Conservation (phyloP, 2,329 filamentous ascomycete species). For the Camptophora hylomeconis region DNA sequence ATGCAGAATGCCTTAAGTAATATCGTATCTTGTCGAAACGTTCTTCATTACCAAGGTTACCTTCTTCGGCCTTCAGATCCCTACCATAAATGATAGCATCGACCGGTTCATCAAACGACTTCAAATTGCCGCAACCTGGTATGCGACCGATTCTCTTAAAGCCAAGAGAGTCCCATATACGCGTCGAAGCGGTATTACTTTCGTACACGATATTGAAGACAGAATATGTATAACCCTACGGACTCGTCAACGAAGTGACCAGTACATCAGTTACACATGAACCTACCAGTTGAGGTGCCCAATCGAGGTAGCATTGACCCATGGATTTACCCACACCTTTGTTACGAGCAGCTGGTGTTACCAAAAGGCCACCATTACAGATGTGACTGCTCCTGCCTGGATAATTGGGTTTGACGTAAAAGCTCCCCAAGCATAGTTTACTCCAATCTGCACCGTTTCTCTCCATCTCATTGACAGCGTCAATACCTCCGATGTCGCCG, state of each 20-base stretch:
- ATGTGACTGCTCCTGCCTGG: slow-evolving; percentile 82
- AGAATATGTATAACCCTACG: slow-evolving; percentile 70
- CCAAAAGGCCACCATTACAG: slow-evolving; percentile 64
- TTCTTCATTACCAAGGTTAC: slow-evolving; percentile 83
- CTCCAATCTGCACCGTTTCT: slow-evolving; percentile 58
- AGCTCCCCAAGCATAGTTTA: slow-evolving; percentile 71
- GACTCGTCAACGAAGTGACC: slow-evolving; percentile 14
- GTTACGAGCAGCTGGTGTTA: slow-evolving; percentile 59
- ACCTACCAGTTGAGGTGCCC: slow-evolving; percentile 52
- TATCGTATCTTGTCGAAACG: slow-evolving; percentile 98
- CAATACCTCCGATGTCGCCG: slow-evolving; percentile 54
- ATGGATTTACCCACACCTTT: slow-evolving; percentile 63
- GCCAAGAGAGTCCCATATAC: slow-evolving; percentile 82
- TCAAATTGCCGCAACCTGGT: slow-evolving; percentile 55
- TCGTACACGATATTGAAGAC: slow-evolving; percentile 94
- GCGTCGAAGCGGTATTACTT: slow-evolving; percentile 78
- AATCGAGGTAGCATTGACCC: slow-evolving; percentile 65
- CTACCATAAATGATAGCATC: slow-evolving; percentile 69
- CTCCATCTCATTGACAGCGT: slow-evolving; percentile 38
- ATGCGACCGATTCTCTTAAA: slow-evolving; percentile 87
- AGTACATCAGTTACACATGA: slow-evolving; percentile 6
- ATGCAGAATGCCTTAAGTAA: slow-evolving; percentile 88
- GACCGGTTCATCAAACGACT: slow-evolving; percentile 55
- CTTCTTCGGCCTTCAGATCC: slow-evolving; percentile 48
- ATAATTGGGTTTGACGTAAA: slow-evolving; percentile 91